Base-by-base conservation (phyloP, 805 yeast genomes). In the Yamadazyma sp. region DNA sequence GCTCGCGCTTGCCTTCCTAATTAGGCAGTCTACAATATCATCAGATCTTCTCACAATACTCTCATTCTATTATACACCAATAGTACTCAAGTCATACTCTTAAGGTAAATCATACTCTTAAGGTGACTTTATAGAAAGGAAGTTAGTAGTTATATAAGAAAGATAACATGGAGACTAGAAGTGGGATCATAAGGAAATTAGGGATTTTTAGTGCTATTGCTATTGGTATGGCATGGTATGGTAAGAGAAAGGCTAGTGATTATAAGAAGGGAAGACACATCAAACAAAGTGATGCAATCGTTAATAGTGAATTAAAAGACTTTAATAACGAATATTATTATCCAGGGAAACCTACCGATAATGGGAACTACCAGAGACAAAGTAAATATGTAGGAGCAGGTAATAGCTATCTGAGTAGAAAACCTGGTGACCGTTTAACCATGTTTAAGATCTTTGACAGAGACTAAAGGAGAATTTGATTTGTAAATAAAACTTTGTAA, bases 361-460 rank as follows among this genome's bases (percentile, higher is more conserved):
- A 60, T 11, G 62, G 60, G 1, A 52, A 55, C 5, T 50, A 49
- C 16, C 49, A 58, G 28, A 61, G 88, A 42, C 77, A 78, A 43
- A 75, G 82, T 35, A 78, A 73, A 48, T 84, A 71, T 50, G 85
- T 80, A 46, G 91, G 88, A 4, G 69, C 82, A 1, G 86, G 86
- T 1, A 62, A 63, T 36, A 73, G 85, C 31, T 80, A 79, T 37
- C 55, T 62, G 24, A 63, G 78, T n/a, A 67, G 85, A 48, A 73
- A 63, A 37, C 59, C 70, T 11, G 86, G 85, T 42, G 88, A 80
- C 48, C 49, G 67, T 30, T 55, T 67, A 27, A 54, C 65, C 12
- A 50, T 66, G 50, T 56, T 47, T 36, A 38, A 50, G 19, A 33
- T 58, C 11, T 53, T 60, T 30, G 52, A 50, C 29, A 31, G 49